Conservation (phyloP, 176 grass and related monocot genomes). For the Rhipidocladum racemiflorum region DNA sequence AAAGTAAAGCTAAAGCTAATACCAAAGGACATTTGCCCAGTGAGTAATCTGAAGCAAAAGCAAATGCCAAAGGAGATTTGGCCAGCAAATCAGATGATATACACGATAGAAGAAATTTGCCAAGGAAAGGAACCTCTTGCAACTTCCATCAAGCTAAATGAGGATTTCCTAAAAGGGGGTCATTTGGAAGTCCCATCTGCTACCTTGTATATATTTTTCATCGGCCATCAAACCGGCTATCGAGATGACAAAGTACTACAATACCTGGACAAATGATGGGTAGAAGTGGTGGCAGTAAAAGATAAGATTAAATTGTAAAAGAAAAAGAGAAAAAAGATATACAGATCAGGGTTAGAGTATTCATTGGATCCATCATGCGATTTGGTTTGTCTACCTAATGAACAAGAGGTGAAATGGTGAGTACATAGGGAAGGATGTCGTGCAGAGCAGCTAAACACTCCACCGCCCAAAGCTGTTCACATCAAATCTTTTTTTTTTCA, state of each 20-base stretch:
- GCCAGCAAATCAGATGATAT: conserved; percentile 43
- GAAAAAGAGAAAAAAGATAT: too few species aligned
- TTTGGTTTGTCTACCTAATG: too few species aligned
- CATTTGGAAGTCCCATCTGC: neutral
- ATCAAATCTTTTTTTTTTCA: neutral
- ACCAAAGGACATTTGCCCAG: conserved; percentile 72
- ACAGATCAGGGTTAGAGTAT: too few species aligned
- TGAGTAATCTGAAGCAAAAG: conserved; percentile 18
- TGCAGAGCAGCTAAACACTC: neutral
- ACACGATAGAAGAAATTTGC: conserved; percentile 2
- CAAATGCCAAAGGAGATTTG: too few species aligned
- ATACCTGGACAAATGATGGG: too few species aligned
- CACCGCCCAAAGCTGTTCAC: neutral
- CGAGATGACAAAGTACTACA: too few species aligned
- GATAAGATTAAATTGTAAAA: too few species aligned
- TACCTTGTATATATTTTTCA: too few species aligned
- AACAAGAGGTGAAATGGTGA: neutral
- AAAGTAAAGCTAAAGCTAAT: conserved; percentile 39
- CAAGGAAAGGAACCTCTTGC: neutral
- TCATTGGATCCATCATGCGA: too few species aligned
- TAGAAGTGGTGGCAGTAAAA: too few species aligned
- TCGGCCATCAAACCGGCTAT: too few species aligned
- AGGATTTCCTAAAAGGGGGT: conserved; percentile 3
- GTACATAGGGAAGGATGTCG: neutral
- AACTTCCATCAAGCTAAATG: conserved; percentile 24